Evolutionary conservation across 208 protist species (phyloP), one percentile per base, ranked within the genome.

Genomic region (Novymonas esmeraldas): DNA sequence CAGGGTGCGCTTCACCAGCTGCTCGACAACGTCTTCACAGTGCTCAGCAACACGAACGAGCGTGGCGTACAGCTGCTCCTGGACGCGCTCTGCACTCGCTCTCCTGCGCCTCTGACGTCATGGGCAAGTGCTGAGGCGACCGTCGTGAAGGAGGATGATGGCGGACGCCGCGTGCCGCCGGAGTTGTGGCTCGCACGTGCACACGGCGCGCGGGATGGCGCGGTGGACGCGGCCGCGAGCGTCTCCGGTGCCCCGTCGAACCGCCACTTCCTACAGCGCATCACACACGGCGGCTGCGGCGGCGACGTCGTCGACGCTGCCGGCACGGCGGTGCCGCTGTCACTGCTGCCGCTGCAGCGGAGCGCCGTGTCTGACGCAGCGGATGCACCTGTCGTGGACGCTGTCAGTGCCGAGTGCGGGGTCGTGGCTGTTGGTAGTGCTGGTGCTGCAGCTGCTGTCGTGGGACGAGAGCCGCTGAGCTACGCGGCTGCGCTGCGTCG

Each of bases 71-170:
- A 69, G 13, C 0, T 36, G n/a, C 1, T 83, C 13, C 39, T 86
- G 20, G 79, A 84, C 34, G 76, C 69, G 24, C 64, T 84, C n/a
- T 84, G 74, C 46, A 81, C 70, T 3, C 70, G 42, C 24, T 31
- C 44, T 34, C 64, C 63, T 14, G 34, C 44, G 1, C 62, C 58
- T 1, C 61, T 69, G 41, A 75, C 69, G 2, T 4, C 38, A 50
- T 39, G 20, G 20, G 69, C 69, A 3, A 45, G 34, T 1, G 57
- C 61, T 20, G 41, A 59, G 20, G 54, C 54, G 1, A 20, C 55
- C 13, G 49, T 59, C 13, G 61, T 75, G 20, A 10, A 10, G 31
- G 69, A 75, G 29, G 69, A 75, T 42, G 69, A 75, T 36, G 69
- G 69, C 1, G 55, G 69, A 29, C 33, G 33, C 22, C 45, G 18